Evolutionary conservation across 495 filamentous ascomycete genomes (phyloP), one percentile per base, ranked within the genome.

Genomic region (Collariella sp.): DNA sequence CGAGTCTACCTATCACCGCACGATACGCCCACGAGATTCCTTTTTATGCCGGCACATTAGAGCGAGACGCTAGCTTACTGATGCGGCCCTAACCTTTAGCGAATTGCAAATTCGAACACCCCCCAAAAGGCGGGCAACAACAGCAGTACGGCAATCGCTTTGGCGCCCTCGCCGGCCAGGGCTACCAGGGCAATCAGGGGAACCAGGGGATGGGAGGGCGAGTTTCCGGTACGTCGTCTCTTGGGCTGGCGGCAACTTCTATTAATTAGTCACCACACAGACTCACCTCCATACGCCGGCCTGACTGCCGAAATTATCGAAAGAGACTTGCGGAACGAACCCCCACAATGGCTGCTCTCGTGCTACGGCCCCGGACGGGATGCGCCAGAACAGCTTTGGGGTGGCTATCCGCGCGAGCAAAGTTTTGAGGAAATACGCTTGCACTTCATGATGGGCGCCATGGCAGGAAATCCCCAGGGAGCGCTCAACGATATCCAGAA

Each of bases 361-460:
- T 77, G 82, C 35, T 96, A 91, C 67, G 85, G 80, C 6, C 88
- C 90, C 0, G 82, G 80, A 5, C 75, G 70, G 57, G 78, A 88
- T 49, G 83, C 83, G 1, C 89, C 89, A 1, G 78, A 79, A 12
- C 87, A 90, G 64, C 74, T 95, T 1, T 89, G 94, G 60, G 89
- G 87, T 18, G 88, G 88, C 6, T 75, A 76, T 40, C 73, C 78
- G n/a, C 74, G 87, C 19, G 90, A 96, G 67, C 82, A 88, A 59
- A 91, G 88, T 61, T 83, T 83, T 34, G 89, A 96, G 67, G 90
- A 96, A 63, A 74, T 90, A 46, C 78, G 88, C 49, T 46, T 90
- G 13, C 76, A 80, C 19, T 84, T 85, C 70, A 82, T 89, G 61
- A 67, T 80, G 49, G 74, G 75, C 7, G 61, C 69, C 31, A 75